Evolutionary conservation across 148 eudicot genomes (phyloP).

Genomic region (Chenopodium formosanum): DNA sequence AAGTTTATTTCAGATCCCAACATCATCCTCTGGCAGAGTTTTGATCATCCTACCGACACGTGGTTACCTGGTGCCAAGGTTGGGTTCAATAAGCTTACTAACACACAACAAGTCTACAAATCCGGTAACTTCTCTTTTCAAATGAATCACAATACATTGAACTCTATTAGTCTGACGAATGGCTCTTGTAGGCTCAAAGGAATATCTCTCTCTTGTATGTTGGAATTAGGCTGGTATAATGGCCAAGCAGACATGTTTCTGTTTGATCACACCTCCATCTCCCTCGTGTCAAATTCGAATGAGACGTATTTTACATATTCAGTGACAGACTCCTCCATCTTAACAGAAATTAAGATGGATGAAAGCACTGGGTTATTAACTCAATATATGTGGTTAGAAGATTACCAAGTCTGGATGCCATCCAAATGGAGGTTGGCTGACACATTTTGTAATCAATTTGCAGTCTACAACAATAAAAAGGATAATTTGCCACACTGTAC

Average conservation of each 20-base stretch:
- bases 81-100: slow-evolving; percentile 32
- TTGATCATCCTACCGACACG: slow-evolving; percentile 36
- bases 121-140: slow-evolving; percentile 36
- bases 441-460: slow-evolving; percentile 45
- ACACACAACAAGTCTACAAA: slow-evolving; percentile 20
- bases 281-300: slow-evolving; percentile 28
- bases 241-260: slow-evolving; percentile 22
- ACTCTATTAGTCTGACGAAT: slow-evolving; percentile 32
- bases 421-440: slow-evolving; percentile 41
- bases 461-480: slow-evolving; percentile 29
- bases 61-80: slow-evolving; percentile 53
- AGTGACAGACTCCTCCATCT: slow-evolving; percentile 26
- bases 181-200: slow-evolving; percentile 6
- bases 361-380: slow-evolving; percentile 39
- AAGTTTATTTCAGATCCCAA: not conserved
- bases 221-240: slow-evolving; percentile 19
- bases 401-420: slow-evolving; percentile 34
- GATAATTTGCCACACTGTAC: slow-evolving; percentile 16
- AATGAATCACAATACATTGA: slow-evolving; percentile 18
- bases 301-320: slow-evolving; percentile 49
- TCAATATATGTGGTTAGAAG: slow-evolving; percentile 35
- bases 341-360: no score
- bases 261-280: not conserved
- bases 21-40: slow-evolving; percentile 21
- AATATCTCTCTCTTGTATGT: not conserved